These are phyloP conservation scores for Aspergillus brasiliensis DNA, from an alignment of 2,329 filamentous ascomycete species.

Conservation along the genomic window DNA sequence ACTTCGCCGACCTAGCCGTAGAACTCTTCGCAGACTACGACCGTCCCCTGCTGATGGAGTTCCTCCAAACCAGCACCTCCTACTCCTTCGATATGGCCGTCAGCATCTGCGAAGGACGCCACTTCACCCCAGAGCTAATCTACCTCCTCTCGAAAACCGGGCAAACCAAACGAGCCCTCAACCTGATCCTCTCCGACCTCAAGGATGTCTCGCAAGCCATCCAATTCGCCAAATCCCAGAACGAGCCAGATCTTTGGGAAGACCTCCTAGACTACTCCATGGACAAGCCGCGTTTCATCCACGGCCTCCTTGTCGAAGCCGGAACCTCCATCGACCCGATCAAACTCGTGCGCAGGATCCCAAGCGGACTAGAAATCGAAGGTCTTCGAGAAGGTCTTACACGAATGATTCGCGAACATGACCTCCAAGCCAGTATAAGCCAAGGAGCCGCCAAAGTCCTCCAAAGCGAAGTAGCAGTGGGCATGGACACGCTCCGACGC, in stretches of 20 bases:
- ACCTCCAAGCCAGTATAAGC: slow-evolving; percentile 91
- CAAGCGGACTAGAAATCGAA: slow-evolving; percentile 88
- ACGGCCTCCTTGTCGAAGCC: slow-evolving; percentile 86
- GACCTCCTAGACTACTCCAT: slow-evolving; percentile 93
- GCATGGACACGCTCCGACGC: slow-evolving; percentile 76
- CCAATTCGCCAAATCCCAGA: slow-evolving; percentile 88
- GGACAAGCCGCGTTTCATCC: slow-evolving; percentile 95
- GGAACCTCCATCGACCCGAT: slow-evolving; percentile 93
- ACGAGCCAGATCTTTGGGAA: slow-evolving; percentile 91
- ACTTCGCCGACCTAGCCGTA: slow-evolving; percentile 83
- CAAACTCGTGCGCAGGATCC: slow-evolving; percentile 83
- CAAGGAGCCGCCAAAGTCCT: slow-evolving; percentile 85
- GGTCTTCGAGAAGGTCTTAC: slow-evolving; percentile 85
- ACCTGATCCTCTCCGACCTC: slow-evolving; percentile 90
- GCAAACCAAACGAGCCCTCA: slow-evolving; percentile 86
- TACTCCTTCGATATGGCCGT: slow-evolving; percentile 79
- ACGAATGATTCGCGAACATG: slow-evolving; percentile 92
- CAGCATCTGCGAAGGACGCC: slow-evolving; percentile 74
- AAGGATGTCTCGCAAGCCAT: slow-evolving; percentile 91
- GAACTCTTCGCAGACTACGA: slow-evolving; percentile 85
- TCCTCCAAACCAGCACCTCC: slow-evolving; percentile 78
- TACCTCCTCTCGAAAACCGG: slow-evolving; percentile 94
- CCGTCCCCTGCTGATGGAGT: slow-evolving; percentile 77
- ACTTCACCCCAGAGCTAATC: slow-evolving; percentile 90
- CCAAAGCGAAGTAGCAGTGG: slow-evolving; percentile 79